Evolutionary conservation across 2,329 filamentous ascomycete species (phyloP).

Genomic region (Chrysoporthe austroafricana): DNA sequence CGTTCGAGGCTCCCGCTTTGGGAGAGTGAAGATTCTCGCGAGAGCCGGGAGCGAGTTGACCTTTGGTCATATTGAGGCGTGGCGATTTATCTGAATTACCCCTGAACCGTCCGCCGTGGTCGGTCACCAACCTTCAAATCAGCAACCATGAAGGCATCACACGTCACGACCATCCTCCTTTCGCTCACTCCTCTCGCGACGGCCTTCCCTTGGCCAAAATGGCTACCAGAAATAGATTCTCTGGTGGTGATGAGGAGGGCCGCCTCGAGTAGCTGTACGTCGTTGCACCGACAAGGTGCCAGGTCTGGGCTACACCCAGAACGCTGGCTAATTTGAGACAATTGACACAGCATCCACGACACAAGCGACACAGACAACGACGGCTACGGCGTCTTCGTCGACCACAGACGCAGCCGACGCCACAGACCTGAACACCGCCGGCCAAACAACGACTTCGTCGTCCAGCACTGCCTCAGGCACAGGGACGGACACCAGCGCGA

Average conservation of each 20-base stretch:
- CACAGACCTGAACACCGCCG: conserved; percentile 47
- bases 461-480: conserved; percentile 34
- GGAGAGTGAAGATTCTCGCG: background rate
- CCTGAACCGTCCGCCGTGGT: conserved; percentile 19
- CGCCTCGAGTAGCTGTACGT: conserved; percentile 31
- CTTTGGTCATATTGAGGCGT: background rate
- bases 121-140: conserved; percentile 5
- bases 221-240: conserved; percentile 57
- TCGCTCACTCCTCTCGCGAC: conserved; percentile 56
- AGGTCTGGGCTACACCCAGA: conserved; percentile 8
- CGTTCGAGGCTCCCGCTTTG: background rate
- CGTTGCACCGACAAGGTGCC: conserved; percentile 19
- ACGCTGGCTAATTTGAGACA: conserved; percentile 24
- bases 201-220: conserved; percentile 55
- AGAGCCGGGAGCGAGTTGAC: background rate
- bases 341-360: conserved; percentile 29
- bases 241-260: conserved; percentile 58
- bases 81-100: background rate
- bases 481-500: conserved; percentile 33
- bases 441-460: conserved; percentile 34
- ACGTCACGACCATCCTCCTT: conserved; percentile 54
- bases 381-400: conserved; percentile 29
- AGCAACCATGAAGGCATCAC: conserved; percentile 54
- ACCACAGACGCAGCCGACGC: conserved; percentile 37
- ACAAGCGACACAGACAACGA: conserved; percentile 31